Conservation (phyloP, 306 rosid genomes). For the Lathyrus sativus region DNA sequence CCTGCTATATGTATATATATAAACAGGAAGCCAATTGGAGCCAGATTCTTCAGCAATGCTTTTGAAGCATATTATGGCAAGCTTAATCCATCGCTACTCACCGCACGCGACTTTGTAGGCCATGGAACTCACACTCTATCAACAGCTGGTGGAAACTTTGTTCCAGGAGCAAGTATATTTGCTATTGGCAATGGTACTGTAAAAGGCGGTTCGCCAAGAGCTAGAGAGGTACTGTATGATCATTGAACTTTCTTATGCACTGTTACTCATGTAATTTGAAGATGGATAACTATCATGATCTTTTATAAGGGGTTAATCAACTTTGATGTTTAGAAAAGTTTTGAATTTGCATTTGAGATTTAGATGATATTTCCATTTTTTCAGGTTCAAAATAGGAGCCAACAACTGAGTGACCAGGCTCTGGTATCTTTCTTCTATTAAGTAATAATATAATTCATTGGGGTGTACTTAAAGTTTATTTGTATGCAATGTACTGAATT, state of each 20-base stretch:
- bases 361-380: conserved; percentile 1
- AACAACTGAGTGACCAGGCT: conserved; percentile 66
- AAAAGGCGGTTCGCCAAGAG: too few species aligned
- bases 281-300: not conserved
- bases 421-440: conserved; percentile 46
- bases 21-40: too few species aligned
- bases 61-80: too few species aligned
- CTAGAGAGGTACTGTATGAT: conserved; percentile 66
- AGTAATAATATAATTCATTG: conserved; percentile 26
- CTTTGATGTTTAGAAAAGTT: conserved; percentile 1
- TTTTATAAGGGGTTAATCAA: not conserved
- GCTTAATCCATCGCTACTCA: too few species aligned
- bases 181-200: too few species aligned
- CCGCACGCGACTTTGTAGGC: too few species aligned
- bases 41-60: too few species aligned
- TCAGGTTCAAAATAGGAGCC: conserved; percentile 82
- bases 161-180: too few species aligned
- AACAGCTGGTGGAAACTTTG: too few species aligned
- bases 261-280: not conserved
- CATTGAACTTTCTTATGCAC: not conserved
- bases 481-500: conserved; percentile 10
- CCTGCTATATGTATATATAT: too few species aligned
- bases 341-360: conserved; percentile 17
- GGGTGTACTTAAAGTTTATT: not conserved
- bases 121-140: too few species aligned